Evolutionary conservation across 805 yeast genomes (phyloP).

Genomic region (Lipomyces starkeyi): DNA sequence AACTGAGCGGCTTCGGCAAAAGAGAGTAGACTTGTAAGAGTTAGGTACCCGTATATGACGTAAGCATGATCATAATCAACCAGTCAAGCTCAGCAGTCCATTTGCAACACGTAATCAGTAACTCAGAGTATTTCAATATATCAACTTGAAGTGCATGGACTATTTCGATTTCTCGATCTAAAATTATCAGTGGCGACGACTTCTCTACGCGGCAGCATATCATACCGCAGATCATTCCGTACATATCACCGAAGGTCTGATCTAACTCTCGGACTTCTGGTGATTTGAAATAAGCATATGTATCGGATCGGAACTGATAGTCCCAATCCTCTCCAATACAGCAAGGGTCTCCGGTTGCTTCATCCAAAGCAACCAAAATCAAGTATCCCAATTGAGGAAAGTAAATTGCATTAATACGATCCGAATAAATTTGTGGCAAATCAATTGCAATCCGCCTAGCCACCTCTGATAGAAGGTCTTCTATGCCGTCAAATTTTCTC

Average conservation of each 20-base stretch:
- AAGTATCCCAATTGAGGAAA: constrained; percentile 56
- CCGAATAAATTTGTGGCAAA: constrained; percentile 14
- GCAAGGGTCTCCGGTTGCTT: constrained; percentile 11
- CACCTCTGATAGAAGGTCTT: constrained; percentile 43
- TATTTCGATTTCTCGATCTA: constrained; percentile 50
- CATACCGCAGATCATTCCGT: constrained; percentile 46
- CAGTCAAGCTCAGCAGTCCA: constrained; percentile 50
- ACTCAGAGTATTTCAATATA: constrained; percentile 29
- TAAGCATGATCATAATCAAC: constrained; percentile 1
- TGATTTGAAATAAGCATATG: constrained; percentile 50
- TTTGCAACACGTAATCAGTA: constrained; percentile 39
- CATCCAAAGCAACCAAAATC: constrained; percentile 42
- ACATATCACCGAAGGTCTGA: constrained; percentile 52
- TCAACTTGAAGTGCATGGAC: constrained; percentile 45
- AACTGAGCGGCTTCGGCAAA: constrained; percentile 47
- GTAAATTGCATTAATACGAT: constrained; percentile 48
- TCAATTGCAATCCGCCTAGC: constrained; percentile 15
- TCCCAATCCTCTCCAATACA: constrained; percentile 44
- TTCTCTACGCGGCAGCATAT: neutral
- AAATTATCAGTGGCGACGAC: constrained; percentile 34
- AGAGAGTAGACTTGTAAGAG: constrained; percentile 40
- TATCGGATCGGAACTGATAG: constrained; percentile 50
- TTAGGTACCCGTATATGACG: neutral
- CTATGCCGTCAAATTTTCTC: constrained; percentile 46
- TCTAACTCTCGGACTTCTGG: constrained; percentile 46